Percentiles rank a stretch among this genome's conserved stretches.
Evolutionary conservation across 805 yeast genomes (phyloP).

Genomic region (Brettanomyces naardenensis): DNA sequence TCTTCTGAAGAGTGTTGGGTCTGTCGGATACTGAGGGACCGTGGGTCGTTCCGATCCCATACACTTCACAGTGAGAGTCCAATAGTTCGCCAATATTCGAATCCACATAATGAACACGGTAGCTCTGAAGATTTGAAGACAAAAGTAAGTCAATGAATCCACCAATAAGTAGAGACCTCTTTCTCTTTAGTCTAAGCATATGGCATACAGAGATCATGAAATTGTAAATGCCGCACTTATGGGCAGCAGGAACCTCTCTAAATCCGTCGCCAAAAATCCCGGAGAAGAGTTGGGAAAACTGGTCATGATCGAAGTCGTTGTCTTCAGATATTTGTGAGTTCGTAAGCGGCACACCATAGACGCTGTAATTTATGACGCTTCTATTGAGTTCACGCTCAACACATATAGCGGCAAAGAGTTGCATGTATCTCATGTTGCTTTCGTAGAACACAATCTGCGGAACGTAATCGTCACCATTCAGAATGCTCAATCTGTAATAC

Average conservation of each 20-base stretch:
- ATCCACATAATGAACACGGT: neutral
- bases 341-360: constrained; percentile 28
- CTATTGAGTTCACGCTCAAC: constrained; percentile 41
- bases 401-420: constrained; percentile 47
- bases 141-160: constrained; percentile 43
- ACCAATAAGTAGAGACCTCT: constrained; percentile 61
- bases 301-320: constrained; percentile 21
- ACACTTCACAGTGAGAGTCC: constrained; percentile 40
- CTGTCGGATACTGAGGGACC: constrained; percentile 1
- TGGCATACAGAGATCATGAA: constrained; percentile 59
- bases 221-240: constrained; percentile 57
- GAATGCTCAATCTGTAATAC: constrained; percentile 44
- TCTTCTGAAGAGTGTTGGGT: constrained; percentile 25
- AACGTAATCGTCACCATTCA: constrained; percentile 61
- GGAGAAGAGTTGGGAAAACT: constrained; percentile 42
- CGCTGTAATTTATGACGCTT: constrained; percentile 34
- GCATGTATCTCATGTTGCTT: constrained; percentile 53
- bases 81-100: constrained; percentile 23
- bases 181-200: constrained; percentile 53
- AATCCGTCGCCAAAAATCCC: constrained; percentile 38
- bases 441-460: constrained; percentile 80
- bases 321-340: constrained; percentile 1
- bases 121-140: neutral
- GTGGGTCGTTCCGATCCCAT: constrained; percentile 33
- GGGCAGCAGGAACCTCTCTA: constrained; percentile 34